phyloP scores from a whole-genome alignment of 106 monocot genomes.

The Iris macrosiphon region DNA sequence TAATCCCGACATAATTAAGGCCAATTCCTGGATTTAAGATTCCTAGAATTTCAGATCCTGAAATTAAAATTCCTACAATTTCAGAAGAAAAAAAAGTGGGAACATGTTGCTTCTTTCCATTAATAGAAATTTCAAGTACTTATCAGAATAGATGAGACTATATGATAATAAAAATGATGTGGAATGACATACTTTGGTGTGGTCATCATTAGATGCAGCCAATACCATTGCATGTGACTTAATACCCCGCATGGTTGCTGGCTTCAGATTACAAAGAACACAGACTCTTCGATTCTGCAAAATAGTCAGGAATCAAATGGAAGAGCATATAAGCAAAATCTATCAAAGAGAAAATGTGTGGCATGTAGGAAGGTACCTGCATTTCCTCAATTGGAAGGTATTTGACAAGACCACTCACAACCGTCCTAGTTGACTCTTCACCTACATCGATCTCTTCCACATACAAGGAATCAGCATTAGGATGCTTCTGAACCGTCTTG shows the following conservation, averaged over 20 bases:
- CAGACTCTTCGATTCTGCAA: slow-evolving; percentile 86
- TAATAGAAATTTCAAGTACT: no score
- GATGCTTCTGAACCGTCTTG: slow-evolving; percentile 81
- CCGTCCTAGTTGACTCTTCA: slow-evolving; percentile 70
- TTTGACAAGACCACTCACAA: slow-evolving; percentile 94
- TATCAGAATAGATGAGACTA: no score
- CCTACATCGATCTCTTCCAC: slow-evolving; percentile 98
- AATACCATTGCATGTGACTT: slow-evolving; percentile 99
- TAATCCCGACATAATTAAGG: no score
- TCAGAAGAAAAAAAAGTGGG: no score
- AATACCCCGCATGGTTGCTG: slow-evolving; percentile 88
- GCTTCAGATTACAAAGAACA: slow-evolving; percentile 96
- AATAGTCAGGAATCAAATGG: background rate
- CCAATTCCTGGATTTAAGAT: no score
- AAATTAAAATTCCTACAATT: no score
- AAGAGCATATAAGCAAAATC: background rate
- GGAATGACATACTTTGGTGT: slow-evolving; percentile 51
- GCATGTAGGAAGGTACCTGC: slow-evolving; percentile 45
- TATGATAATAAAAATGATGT: no score
- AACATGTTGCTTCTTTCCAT: no score
- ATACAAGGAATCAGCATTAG: slow-evolving; percentile 93
- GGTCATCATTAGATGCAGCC: slow-evolving; percentile 76
- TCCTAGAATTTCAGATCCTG: no score
- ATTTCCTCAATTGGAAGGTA: slow-evolving; percentile 90
- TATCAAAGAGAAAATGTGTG: background rate